A percentile compares a stretch with the other conserved stretches of the same genome.
These are phyloP conservation scores for Teunomyces stri DNA, from an alignment of 805 yeast genomes.

Conservation along the genomic window DNA sequence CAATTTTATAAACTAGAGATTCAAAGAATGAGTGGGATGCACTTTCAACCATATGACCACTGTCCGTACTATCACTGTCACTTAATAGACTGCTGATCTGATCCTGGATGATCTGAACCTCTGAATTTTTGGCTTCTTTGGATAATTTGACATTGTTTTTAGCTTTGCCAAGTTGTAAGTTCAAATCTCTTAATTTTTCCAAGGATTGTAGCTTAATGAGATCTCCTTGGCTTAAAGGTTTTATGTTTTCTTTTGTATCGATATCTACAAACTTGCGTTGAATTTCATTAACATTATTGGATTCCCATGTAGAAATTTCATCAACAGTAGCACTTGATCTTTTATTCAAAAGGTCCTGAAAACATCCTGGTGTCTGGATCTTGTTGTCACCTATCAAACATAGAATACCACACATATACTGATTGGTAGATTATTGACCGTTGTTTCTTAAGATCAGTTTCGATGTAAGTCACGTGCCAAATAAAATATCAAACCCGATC, in stretches of 20 bases:
- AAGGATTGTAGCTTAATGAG: conserved; percentile 27
- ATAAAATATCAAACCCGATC: not conserved
- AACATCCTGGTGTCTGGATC: conserved; percentile 2
- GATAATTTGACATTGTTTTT: conserved; percentile 28
- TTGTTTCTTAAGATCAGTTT: not conserved
- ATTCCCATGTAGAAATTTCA: conserved; percentile 11
- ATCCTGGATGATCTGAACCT: conserved; percentile 9
- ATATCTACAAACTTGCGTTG: conserved; percentile 5
- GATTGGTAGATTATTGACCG: not conserved
- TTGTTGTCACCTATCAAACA: conserved; percentile 18
- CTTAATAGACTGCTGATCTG: conserved; percentile 12
- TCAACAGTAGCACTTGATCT: not conserved
- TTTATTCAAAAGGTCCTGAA: not conserved
- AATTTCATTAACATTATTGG: conserved; percentile 9
- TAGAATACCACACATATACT: conserved; percentile 59
- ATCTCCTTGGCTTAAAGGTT: conserved; percentile 17
- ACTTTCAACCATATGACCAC: conserved; percentile 1
- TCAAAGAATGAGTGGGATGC: not conserved
- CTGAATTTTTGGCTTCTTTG: conserved; percentile 10
- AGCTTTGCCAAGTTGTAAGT: conserved; percentile 19
- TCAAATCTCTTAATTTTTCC: conserved; percentile 24
- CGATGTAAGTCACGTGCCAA: not conserved
- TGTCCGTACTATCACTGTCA: conserved; percentile 2
- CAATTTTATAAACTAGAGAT: conserved; percentile 7
- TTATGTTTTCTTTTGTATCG: conserved; percentile 7